These are phyloP conservation scores for Sarocladium strictum DNA, from an alignment of 2,329 filamentous ascomycete species.

Conservation along the genomic window DNA sequence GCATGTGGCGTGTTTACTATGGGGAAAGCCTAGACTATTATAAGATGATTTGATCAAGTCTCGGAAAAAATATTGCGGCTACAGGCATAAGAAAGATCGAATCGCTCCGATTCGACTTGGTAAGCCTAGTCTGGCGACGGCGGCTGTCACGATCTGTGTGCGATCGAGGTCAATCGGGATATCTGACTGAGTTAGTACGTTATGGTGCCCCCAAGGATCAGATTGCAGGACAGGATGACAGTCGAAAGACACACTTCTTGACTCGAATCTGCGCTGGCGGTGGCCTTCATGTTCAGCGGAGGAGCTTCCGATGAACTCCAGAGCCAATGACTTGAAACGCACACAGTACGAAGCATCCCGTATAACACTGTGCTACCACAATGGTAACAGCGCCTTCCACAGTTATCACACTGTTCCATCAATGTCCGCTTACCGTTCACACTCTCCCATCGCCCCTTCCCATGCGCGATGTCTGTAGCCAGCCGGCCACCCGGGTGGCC, in stretches of 20 bases:
- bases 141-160: neutral
- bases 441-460: neutral
- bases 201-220: too few relatives aligned
- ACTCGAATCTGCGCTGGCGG: too few relatives aligned
- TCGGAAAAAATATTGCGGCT: slow-evolving; percentile 1
- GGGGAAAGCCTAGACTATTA: neutral
- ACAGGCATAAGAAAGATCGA: neutral
- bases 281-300: too few relatives aligned
- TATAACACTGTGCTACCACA: neutral
- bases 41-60: neutral
- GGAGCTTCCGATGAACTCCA: too few relatives aligned
- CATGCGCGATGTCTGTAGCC: neutral
- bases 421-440: too few relatives aligned
- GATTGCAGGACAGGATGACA: too few relatives aligned
- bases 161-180: neutral
- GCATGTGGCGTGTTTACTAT: neutral
- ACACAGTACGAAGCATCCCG: too few relatives aligned
- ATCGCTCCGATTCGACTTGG: neutral
- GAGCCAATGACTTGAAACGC: neutral
- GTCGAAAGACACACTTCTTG: too few relatives aligned
- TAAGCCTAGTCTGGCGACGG: neutral
- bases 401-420: neutral
- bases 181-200: too few relatives aligned
- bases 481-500: neutral
- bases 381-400: neutral